Evolutionary conservation across 345 rosid species (phyloP), one percentile per base, ranked within the genome.

Genomic region (Stellera chamaejasme): DNA sequence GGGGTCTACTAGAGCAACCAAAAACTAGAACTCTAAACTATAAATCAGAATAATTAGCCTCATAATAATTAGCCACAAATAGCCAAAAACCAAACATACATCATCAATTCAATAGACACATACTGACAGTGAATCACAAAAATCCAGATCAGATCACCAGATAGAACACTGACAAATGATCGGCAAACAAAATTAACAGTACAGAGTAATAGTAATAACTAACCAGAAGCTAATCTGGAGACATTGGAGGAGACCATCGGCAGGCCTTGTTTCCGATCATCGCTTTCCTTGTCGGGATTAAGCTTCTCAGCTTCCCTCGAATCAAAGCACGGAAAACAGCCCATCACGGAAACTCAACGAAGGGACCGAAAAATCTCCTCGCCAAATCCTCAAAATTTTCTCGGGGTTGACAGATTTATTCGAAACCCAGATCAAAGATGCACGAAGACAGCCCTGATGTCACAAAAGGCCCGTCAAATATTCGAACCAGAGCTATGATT

Each of bases 251-350:
- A 59, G 12, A 69, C 74, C 41, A 75, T 56, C 5, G 87, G 79
- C 53, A 74, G 76, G 55, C 65, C 55, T 51, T 66, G 86, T 56
- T 75, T 84, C 43, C 69, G 84, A 79, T 59, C 78, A 66, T 75
- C 77, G 45, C 79, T 63, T 58, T 78, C 81, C 41, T 74, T 81
- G 10, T 64, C 79, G 26, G 77, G 82, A 73, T 86, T 86, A 70
- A 89, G 65, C 75, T 61, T 80, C 82, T 85, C 88, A 27, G 77
- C 97, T 62, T 88, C 87, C 80, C 73, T 84, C 19, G 97, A 88
- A 78, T 84, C 94, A 56, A 86, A 92, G 73, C 93, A 88, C 43
- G 98, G 68, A 76, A 88, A 92, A 70, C 98, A 92, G 63, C 96
- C 97, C 97, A 92, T 92, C 68, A 67, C 70, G 19, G 46, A 13